Percentiles rank a stretch among this genome's conserved stretches.
These are phyloP conservation scores for Ligustrum vulgare DNA, from an alignment of 257 asterid species.

Conservation along the genomic window DNA sequence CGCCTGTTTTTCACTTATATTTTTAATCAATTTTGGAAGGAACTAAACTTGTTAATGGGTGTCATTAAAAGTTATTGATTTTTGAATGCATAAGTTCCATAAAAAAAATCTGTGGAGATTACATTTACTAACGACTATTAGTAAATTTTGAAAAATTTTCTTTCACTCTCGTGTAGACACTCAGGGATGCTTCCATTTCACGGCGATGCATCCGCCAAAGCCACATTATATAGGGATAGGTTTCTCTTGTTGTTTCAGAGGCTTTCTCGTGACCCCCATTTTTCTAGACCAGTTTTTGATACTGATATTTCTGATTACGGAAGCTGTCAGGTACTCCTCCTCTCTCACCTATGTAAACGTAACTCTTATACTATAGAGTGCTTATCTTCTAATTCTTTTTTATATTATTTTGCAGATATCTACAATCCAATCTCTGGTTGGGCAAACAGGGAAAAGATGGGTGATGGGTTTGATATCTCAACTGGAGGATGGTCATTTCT, in stretches of 20 bases:
- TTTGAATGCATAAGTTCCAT: background rate
- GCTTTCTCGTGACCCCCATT: slow-evolving; percentile 82
- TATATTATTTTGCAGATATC: slow-evolving; percentile 58
- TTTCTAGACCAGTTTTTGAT: slow-evolving; percentile 71
- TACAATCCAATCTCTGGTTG: slow-evolving; percentile 88
- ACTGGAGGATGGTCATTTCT: slow-evolving; percentile 97
- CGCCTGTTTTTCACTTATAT: background rate
- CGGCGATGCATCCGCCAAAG: slow-evolving; percentile 89
- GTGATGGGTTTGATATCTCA: slow-evolving; percentile 97
- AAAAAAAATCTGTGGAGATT: background rate
- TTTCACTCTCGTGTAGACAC: slow-evolving; percentile 41
- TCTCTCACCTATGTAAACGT: slow-evolving; percentile 4
- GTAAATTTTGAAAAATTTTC: background rate
- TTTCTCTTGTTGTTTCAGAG: slow-evolving; percentile 74
- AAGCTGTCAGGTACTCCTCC: slow-evolving; percentile 70
- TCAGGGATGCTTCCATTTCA: slow-evolving; percentile 68
- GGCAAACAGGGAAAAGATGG: slow-evolving; percentile 82
- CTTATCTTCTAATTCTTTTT: background rate
- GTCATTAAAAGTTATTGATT: background rate
- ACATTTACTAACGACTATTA: slow-evolving; percentile 1
- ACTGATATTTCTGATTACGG: slow-evolving; percentile 65
- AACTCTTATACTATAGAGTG: slow-evolving; percentile 1
- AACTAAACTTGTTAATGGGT: background rate
- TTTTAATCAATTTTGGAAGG: background rate
- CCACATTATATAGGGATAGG: slow-evolving; percentile 74